These are phyloP conservation scores for Monosporascus sp. DNA, from an alignment of 2,329 filamentous ascomycete genomes.

Conservation along the genomic window DNA sequence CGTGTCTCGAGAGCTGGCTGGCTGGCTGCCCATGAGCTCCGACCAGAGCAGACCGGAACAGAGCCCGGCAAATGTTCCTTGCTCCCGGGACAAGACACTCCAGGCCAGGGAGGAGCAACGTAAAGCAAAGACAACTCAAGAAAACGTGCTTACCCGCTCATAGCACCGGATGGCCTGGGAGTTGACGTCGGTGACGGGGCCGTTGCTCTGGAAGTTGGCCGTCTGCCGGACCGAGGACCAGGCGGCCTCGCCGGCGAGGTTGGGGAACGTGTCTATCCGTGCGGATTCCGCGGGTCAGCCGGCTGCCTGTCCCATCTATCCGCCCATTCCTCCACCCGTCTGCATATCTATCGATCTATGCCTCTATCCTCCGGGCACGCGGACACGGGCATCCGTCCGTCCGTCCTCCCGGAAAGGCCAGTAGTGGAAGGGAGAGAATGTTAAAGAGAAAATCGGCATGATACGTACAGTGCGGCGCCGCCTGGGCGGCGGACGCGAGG, in stretches of 20 bases:
- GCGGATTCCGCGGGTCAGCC: background rate
- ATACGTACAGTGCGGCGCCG: constrained; percentile 23
- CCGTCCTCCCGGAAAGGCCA: background rate
- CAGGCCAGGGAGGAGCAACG: too few species aligned
- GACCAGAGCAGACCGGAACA: too few species aligned
- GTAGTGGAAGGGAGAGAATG: background rate
- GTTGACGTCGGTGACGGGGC: constrained; percentile 34
- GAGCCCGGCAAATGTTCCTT: too few species aligned
- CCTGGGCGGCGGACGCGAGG: constrained; percentile 14
- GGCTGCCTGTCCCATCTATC: background rate
- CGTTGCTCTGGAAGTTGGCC: constrained; percentile 38
- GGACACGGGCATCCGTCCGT: background rate
- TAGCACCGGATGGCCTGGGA: constrained; percentile 37
- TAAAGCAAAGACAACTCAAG: too few species aligned
- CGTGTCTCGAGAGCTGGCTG: too few species aligned
- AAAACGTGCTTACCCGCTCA: constrained; percentile 15
- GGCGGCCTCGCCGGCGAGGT: constrained; percentile 20
- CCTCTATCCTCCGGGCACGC: background rate
- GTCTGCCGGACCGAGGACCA: constrained; percentile 34
- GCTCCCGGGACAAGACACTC: too few species aligned
- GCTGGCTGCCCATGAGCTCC: too few species aligned
- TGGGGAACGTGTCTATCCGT: constrained; percentile 24
- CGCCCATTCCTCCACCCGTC: background rate
- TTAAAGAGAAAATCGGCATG: background rate
- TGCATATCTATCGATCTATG: background rate